Base-by-base conservation (phyloP, 139 green algal genomes). In the Dunaliella sp. region DNA sequence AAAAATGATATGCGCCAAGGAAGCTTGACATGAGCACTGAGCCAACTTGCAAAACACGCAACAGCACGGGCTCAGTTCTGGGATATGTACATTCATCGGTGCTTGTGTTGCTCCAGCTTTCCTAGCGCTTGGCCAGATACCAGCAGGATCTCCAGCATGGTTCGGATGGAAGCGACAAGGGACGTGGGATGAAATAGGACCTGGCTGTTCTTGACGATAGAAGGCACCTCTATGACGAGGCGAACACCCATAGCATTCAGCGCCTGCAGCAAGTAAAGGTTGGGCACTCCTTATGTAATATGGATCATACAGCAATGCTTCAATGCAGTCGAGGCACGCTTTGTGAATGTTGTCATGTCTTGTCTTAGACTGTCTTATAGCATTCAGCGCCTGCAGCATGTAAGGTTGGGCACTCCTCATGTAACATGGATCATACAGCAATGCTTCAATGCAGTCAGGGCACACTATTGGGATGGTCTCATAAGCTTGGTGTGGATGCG, bases 191-290 rank as follows among this genome's bases (percentile, higher is more conserved):
- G 91, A 80, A 93, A 98, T 28, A 93, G 72, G 12, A 90, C 87
- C 34, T 75, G 2, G 65, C 84, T 82, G 1, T 77, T 32, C 74
- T 93, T 89, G 26, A 21, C 31, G 1, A 82, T 65, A 7, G 83
- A 87, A 1, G 91, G 90, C 88, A 98, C 96, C 86, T 95, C 89
- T 32, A 96, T 28, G 0, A 98, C 89, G 3, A 91, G 85, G 24
- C 77, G 34, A 28, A 89, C 58, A 12, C 86, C 88, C 74, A 91
- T 57, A 33, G 73, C 34, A 1, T 77, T 0, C 3, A 89, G 80
- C 28, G 80, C 81, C 36, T 83, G 65, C 31, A 48, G 1, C 77
- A 82, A 82, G 2, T 32, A 31, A 31, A 80, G 75, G 75, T 80
- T 12, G 30, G 32, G 31, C 24, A 16, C 33, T 57, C 7, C n/a